These are phyloP conservation scores for Raddia distichophylla DNA, from an alignment of 176 grass and related monocot genomes.

Conservation along the genomic window DNA sequence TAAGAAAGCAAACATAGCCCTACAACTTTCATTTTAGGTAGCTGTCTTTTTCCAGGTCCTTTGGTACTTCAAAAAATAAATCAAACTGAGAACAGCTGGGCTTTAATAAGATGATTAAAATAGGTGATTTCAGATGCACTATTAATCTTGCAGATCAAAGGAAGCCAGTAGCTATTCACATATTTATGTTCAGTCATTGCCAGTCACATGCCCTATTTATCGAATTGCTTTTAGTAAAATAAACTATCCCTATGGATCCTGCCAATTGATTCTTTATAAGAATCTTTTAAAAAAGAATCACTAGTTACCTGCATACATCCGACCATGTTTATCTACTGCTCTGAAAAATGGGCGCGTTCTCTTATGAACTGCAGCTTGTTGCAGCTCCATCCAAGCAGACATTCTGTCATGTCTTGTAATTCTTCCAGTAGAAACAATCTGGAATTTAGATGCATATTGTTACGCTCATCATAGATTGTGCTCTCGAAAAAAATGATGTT, in stretches of 20 bases:
- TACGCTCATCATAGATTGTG: slow-evolving; percentile 3
- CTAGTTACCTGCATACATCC: slow-evolving; percentile 93
- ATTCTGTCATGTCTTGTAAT: slow-evolving; percentile 73
- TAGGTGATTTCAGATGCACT: not conserved
- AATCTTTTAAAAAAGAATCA: slow-evolving; percentile 34
- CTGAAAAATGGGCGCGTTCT: slow-evolving; percentile 84
- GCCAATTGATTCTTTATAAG: not conserved
- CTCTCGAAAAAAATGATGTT: not conserved
- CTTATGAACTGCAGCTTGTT: slow-evolving; percentile 71
- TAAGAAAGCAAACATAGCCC: not conserved
- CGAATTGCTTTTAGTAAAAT: slow-evolving; percentile 33
- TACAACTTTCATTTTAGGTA: slow-evolving; percentile 20
- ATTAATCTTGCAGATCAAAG: slow-evolving; percentile 12
- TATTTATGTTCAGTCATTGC: slow-evolving; percentile 16
- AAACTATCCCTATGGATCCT: not conserved
- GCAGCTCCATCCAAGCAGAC: slow-evolving; percentile 72
- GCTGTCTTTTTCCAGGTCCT: not conserved
- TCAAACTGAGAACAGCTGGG: not conserved
- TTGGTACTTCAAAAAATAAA: slow-evolving; percentile 17
- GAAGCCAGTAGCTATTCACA: slow-evolving; percentile 20
- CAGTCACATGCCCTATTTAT: not conserved
- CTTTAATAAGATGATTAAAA: slow-evolving; percentile 13
- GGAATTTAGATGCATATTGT: slow-evolving; percentile 31
- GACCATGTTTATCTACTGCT: slow-evolving; percentile 64
- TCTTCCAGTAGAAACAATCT: slow-evolving; percentile 82